Evolutionary conservation across 805 yeast genomes (phyloP), one percentile per base, ranked within the genome.

Genomic region (Yarrowia sp.): DNA sequence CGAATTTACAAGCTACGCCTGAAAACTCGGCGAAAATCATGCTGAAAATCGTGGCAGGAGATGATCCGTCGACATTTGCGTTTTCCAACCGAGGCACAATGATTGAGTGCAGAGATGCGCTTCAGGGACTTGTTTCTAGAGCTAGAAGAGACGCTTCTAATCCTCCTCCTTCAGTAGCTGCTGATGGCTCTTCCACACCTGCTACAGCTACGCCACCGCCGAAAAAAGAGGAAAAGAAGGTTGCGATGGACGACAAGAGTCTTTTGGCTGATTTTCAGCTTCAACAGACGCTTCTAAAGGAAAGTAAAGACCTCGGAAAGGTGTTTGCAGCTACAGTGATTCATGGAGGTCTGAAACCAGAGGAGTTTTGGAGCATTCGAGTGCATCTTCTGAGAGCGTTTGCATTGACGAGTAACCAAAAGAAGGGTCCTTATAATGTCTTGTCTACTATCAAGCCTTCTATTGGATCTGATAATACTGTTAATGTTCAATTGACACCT

Each of bases 361-460:
- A 83, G 43, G 91, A 92, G 70, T 92, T 92, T 75, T 92, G 98
- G 98, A 80, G 86, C 1, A 87, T 92, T 6, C 78, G 98, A 68
- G 79, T 92, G 10, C 90, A 90, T 70, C 80, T 88, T 31, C 76
- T 95, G 65, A 79, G 98, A 64, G 91, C 97, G 0, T 90, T 84
- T 77, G 97, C 98, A 0, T 82, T 95, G 68, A 84, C 93, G 8
- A 83, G 85, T 15, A 84, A 91, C 18, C 99, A 95, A 73, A 89
- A 89, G 68, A 81, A 88, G 58, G 99, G 99, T 0, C 95, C 97
- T 0, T 95, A 92, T 74, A 95, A 95, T 72, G 98, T 95, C 0
- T 78, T 95, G 63, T 88, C 96, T 48, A 91, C 98, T 0, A 93
- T 95, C 68, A 90, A 89, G 72, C 97, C 98, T 0, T 93, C 91